Evolutionary conservation across 129 eudicot species (phyloP), one percentile per base, ranked within the genome.

Genomic region (Artemisia tridentata): DNA sequence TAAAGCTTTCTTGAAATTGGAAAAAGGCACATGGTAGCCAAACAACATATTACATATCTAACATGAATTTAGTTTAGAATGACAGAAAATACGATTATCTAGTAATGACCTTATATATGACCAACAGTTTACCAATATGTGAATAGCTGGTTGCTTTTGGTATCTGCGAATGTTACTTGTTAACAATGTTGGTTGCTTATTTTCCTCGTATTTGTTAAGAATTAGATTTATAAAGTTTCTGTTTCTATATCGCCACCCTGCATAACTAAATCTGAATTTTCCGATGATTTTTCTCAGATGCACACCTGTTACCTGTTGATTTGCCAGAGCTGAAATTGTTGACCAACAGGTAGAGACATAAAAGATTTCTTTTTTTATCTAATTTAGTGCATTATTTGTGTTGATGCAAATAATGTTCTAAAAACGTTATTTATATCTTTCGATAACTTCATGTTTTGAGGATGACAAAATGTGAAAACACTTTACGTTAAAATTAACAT

Each of bases 251-350:
- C 55, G 11, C 55, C 66, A 56, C 17, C 46, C 27, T 29, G 58
- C 46, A 25, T 54, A 65, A 17, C 58, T 47, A 43, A 45, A 12
- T 75, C 15, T 29, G 17, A 59, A 51, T 68, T 34, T 72, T 23
- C 47, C 64, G 49, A 2, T 67, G 31, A 43, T 73, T 56, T 75
- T 71, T 15, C 52, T 18, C 92, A 93, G 99, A 90, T 90, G 99
- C 99, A 75, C 99, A 90, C 80, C 84, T 90, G 54, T 63, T 95
- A 18, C 96, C 97, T 38, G 84, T 95, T 75, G 97, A 95, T 47
- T 77, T 95, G 82, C 96, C 92, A 23, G 99, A 90, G 90, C 80
- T 95, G 65, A 79, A 86, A 68, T 83, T 88, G 68, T 82, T 90
- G 80, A 85, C 91, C 69, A 83, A 79, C 75, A 89, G 98, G 96